Evolutionary conservation across 2,329 filamentous ascomycete species (phyloP), one percentile per base, ranked within the genome.

Genomic region (Geoglossum cookeanum): DNA sequence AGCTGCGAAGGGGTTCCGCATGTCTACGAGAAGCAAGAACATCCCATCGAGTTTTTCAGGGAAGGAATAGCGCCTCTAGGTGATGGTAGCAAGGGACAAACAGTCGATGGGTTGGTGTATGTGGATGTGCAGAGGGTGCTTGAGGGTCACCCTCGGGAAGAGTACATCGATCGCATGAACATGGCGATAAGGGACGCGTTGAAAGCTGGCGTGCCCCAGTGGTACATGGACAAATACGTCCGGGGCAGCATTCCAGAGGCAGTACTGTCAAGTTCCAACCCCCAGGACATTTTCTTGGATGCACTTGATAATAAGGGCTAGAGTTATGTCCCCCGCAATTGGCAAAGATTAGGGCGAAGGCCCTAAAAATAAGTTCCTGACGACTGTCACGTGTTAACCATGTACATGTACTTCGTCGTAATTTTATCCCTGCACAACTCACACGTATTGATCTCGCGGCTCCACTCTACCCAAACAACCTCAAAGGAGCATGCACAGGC

Each of bases 151-250:
- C 70, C 71, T 22, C 67, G 65, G 57, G 65, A 68, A 15, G 71
- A 74, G 58, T 73, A 74, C 51, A 61, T 73, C 39, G 63, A 65
- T 48, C 68, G 71, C 37, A 70, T 73, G 61, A 71, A 71, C 57
- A 57, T 64, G 13, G 71, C 68, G 4, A 58, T 73, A 48, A 60
- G 57, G 11, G 70, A 73, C 55, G 70, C 71, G 8, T 60, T 62
- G 32, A 32, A 30, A 13, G 17, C 3, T 3, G 54, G 54, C 1
- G 37, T 55, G 30, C 37, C 54, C 11, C 35, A 55, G n/a, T 30
- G 54, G 35, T 55, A 45, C 22, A 39, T 44, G 4, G 35, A 55
- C 3, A 33, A 45, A 8, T 55, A 45, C 37, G 4, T 55, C n/a
- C 37, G 54, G 8, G 8, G 15, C 22, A 32, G 15, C 9, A 55